Percentiles rank a stretch among this genome's conserved stretches.
These are phyloP conservation scores for Sclerotiophoma versabilis DNA, from an alignment of 2,329 filamentous ascomycete species.

Conservation along the genomic window DNA sequence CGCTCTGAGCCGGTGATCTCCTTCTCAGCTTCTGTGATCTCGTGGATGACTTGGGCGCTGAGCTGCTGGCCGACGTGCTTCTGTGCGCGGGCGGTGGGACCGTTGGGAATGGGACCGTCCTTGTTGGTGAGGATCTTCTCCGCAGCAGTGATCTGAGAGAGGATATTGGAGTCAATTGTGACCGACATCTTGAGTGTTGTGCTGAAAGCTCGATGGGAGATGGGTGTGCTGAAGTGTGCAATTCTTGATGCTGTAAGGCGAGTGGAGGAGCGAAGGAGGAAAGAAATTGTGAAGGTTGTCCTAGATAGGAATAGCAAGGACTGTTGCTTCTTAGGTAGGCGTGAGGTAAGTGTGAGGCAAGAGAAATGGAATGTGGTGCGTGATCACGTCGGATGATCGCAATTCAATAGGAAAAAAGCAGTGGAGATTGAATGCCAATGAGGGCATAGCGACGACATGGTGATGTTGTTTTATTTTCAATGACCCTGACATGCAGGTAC, in stretches of 20 bases:
- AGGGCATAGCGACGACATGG: conserved; percentile 1
- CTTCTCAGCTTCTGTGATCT: conserved; percentile 54
- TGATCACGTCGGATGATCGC: background rate
- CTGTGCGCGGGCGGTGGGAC: conserved; percentile 54
- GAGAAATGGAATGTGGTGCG: background rate
- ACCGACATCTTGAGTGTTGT: conserved; percentile 23
- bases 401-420: background rate
- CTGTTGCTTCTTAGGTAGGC: background rate
- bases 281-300: conserved; percentile 9
- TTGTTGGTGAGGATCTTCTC: conserved; percentile 51
- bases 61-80: conserved; percentile 45
- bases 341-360: background rate
- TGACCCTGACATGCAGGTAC: conserved; percentile 15
- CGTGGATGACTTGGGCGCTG: conserved; percentile 45
- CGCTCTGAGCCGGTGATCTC: conserved; percentile 47
- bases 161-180: conserved; percentile 48
- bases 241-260: conserved; percentile 17
- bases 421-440: background rate
- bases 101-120: conserved; percentile 45
- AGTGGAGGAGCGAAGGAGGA: conserved; percentile 22
- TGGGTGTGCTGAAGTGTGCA: conserved; percentile 17
- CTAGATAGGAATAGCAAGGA: background rate
- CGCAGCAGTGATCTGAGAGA: conserved; percentile 51
- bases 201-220: conserved; percentile 21
- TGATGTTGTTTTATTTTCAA: conserved; percentile 5